Evolutionary conservation across 257 asterid species (phyloP), one percentile per base, ranked within the genome.

Genomic region (Nicotiana knightiana): DNA sequence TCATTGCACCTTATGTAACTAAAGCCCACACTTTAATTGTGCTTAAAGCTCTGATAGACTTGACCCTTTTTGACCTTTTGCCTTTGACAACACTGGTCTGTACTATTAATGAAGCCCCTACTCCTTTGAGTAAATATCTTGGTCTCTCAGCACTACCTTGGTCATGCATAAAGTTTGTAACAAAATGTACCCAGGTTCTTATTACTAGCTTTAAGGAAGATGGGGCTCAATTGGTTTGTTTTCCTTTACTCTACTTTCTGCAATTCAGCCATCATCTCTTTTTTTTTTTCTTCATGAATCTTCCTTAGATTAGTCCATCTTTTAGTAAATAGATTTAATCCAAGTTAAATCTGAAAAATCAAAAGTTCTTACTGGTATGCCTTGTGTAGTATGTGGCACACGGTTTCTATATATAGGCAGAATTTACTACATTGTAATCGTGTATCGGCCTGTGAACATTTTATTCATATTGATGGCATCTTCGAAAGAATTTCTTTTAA

Each of bases 31-130:
- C 12, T 43, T 43, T 2, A 43, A 43, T 43, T 43, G 51, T 3
- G 11, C 51, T 43, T 43, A 43, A 6, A 43, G 51, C 51, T 43
- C 1, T 12, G 12, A 43, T 9, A 43, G 51, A 43, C 51, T 43
- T 43, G 51, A 43, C 51, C 51, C 51, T 43, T 43, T 43, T 43
- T 9, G 9, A 9, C 10, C 12, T 43, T 43, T 43, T 43, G 51
- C 51, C 51, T 43, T 43, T 43, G 51, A 43, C 51, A 8, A 43
- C 51, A 43, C 51, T 8, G 51, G 48, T 43, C 64, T 75, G 30
- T 75, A 75, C 80, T 75, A 51, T 48, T 75, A 48, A 75, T 75
- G 13, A 51, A 26, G 16, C 43, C 80, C 80, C 80, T 26, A 51
- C 39, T 51, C 80, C 59, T 75, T 73, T 73, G 24, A 51, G 80